Evolutionary conservation across 2,329 filamentous ascomycete species (phyloP).

Genomic region (Colletotrichum cordylinicola): DNA sequence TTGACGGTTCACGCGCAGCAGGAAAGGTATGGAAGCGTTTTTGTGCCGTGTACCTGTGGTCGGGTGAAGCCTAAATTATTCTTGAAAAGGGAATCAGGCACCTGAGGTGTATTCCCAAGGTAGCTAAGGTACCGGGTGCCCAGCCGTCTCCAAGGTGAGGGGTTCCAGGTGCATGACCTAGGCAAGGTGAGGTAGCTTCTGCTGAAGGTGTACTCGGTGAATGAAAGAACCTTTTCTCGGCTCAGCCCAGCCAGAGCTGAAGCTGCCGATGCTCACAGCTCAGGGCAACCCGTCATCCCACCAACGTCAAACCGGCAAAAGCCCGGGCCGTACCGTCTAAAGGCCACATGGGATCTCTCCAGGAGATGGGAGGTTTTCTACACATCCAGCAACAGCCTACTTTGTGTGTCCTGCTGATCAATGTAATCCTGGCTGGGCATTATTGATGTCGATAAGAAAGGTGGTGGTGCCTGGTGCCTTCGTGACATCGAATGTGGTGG

Average conservation of each 20-base stretch:
- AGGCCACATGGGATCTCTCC: constrained; percentile 1
- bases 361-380: not conserved
- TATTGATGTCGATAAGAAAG: not conserved
- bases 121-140: not conserved
- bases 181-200: not conserved
- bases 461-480: not conserved
- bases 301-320: not conserved
- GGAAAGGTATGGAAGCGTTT: not conserved
- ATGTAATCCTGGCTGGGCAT: not conserved
- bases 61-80: not conserved
- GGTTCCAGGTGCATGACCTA: not conserved
- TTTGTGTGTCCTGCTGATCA: not conserved
- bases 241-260: not conserved
- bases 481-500: not conserved
- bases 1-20: not conserved
- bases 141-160: not conserved
- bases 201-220: not conserved
- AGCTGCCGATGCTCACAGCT: not conserved
- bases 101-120: not conserved
- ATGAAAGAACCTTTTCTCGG: not conserved
- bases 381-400: not conserved
- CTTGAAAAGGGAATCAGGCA: not conserved
- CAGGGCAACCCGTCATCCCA: not conserved
- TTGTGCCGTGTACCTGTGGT: not conserved
- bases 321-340: constrained; percentile 10